A percentile compares a stretch with the other conserved stretches of the same genome.
These are phyloP conservation scores for Lactarius hatsudake DNA, from an alignment of 768 basidiomycete genomes.

Conservation along the genomic window DNA sequence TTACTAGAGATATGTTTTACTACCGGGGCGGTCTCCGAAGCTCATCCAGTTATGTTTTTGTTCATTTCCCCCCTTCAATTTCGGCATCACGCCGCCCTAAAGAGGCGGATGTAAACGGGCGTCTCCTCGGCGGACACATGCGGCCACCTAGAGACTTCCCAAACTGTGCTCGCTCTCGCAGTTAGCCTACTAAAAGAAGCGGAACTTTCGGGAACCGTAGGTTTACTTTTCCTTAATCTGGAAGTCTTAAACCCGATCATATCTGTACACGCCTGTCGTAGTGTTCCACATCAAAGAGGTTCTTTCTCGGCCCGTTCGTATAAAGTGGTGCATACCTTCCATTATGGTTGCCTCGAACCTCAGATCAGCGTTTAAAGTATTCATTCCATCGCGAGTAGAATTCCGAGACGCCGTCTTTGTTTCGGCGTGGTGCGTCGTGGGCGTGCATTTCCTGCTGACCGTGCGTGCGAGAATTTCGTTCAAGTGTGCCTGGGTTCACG, in stretches of 20 bases:
- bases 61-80: constrained; percentile 22
- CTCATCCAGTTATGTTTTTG: constrained; percentile 13
- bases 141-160: neutral
- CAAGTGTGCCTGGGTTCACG: neutral
- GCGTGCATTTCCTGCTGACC: neutral
- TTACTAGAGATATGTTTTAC: constrained; percentile 13
- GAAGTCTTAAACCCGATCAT: constrained; percentile 23
- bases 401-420: constrained; percentile 23
- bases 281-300: constrained; percentile 10
- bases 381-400: constrained; percentile 15
- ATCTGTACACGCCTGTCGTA: constrained; percentile 2
- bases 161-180: neutral
- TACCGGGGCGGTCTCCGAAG: constrained; percentile 23
- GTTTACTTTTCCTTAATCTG: constrained; percentile 15
- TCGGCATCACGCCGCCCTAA: constrained; percentile 19
- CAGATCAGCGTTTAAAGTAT: constrained; percentile 27
- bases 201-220: constrained; percentile 18
- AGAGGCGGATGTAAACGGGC: constrained; percentile 12
- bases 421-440: constrained; percentile 5
- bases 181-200: neutral
- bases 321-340: constrained; percentile 6
- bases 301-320: constrained; percentile 21
- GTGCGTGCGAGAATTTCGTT: constrained; percentile 1
- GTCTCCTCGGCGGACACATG: constrained; percentile 11
- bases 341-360: constrained; percentile 10